Percentiles rank a stretch among this genome's conserved stretches.
These are phyloP conservation scores for Maudiozyma barnettii DNA, from an alignment of 805 yeast species.

Conservation along the genomic window DNA sequence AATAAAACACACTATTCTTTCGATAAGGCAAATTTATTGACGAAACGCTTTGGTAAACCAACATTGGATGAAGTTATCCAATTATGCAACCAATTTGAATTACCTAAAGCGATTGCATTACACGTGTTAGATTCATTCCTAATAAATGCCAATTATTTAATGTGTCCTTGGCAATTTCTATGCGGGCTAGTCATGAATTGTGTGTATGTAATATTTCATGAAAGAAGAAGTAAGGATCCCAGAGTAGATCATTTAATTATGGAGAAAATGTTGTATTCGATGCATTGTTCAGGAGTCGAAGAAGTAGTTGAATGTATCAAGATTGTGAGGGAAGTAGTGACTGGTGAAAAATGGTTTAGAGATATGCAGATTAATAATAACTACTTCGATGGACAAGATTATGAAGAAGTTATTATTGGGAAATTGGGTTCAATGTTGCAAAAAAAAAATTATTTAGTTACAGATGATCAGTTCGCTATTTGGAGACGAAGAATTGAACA, in stretches of 20 bases:
- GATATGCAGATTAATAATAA: constrained; percentile 40
- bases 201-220: constrained; percentile 44
- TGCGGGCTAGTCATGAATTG: constrained; percentile 59
- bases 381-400: constrained; percentile 24
- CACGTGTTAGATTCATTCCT: constrained; percentile 42
- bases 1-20: neutral
- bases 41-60: constrained; percentile 25
- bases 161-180: constrained; percentile 58
- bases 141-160: constrained; percentile 42
- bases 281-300: constrained; percentile 40
- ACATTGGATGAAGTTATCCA: constrained; percentile 36
- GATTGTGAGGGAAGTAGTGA: constrained; percentile 44
- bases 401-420: constrained; percentile 16
- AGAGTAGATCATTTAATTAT: constrained; percentile 42
- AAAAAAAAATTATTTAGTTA: constrained; percentile 22
- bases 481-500: constrained; percentile 29
- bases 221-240: constrained; percentile 35
- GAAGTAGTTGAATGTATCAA: constrained; percentile 46
- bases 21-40: constrained; percentile 11
- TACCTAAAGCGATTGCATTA: constrained; percentile 45
- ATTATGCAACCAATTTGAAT: constrained; percentile 54
- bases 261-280: constrained; percentile 41
- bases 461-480: constrained; percentile 24
- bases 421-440: constrained; percentile 32
- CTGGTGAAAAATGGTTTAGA: constrained; percentile 53